Base-by-base conservation (phyloP, 2,329 filamentous ascomycete species). In the Xylaria sp. region DNA sequence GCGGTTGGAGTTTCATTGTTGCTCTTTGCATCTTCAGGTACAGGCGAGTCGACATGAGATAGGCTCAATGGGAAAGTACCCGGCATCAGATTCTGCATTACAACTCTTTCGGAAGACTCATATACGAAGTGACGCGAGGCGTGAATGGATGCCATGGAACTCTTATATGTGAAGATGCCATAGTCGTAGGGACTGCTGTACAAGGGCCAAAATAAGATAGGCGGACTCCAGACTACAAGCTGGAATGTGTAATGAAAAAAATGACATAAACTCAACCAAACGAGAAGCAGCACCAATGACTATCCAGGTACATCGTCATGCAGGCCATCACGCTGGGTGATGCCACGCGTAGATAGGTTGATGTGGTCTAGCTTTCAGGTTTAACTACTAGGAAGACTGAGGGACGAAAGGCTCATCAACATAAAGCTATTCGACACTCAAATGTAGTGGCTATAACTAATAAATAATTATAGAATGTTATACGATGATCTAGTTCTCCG, bases 1-100 rank as follows among this genome's bases (percentile, higher is more conserved):
- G 80, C 79, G 85, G 85, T 85, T 86, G 86, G 88, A 88, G 89
- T 88, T 90, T 89, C 85, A 85, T 79, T 79, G 81, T 81, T 78
- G 85, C 83, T 85, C 85, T 84, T 87, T 88, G 85, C 85, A 88
- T 86, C 85, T 85, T 82, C 82, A 84, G 81, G 77, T 78, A 78
- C 77, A 75, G 76, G 76, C 74, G 77, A 78, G 77, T 76, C 73
- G 75, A 77, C 63, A 78, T 76, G 74, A 78, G 72, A 78, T 78
- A 78, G 77, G 76, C 77, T 79, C 77, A 78, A 79, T 78, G 76
- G 75, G 77, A 78, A 70, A 76, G 77, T 78, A 79, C 77, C 76
- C 73, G 77, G 77, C 73, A 77, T 77, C 74, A 74, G 71, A 76
- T 73, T 73, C 68, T 73, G 65, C 72, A 69, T 64, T 69, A 56